phyloP scores from a whole-genome alignment of 345 rosid species.

The Nasturtium officinale region DNA sequence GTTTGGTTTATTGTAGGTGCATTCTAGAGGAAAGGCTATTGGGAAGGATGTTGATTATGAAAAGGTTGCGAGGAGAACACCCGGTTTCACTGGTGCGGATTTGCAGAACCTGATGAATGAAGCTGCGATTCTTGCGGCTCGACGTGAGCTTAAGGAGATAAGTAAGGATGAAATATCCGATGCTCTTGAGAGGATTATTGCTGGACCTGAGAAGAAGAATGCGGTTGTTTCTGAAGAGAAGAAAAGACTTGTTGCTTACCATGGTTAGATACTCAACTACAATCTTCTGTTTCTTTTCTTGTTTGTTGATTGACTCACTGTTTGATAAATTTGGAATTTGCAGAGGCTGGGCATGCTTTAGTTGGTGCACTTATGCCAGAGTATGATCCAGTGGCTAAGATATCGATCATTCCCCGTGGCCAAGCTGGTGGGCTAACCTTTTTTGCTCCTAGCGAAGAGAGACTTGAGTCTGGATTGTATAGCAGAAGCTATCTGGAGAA shows the following conservation, averaged over 20 bases:
- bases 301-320: neutral
- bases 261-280: slow-evolving; percentile 51
- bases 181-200: slow-evolving; percentile 97
- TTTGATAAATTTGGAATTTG: neutral
- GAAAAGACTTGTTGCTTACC: slow-evolving; percentile 90
- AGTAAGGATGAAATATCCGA: slow-evolving; percentile 97
- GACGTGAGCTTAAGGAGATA: slow-evolving; percentile 96
- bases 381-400: slow-evolving; percentile 95
- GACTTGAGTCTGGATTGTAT: slow-evolving; percentile 95
- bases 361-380: slow-evolving; percentile 99
- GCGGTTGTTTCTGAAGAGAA: slow-evolving; percentile 95
- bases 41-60: slow-evolving; percentile 97
- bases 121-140: slow-evolving; percentile 96
- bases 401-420: slow-evolving; percentile 97
- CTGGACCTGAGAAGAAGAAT: slow-evolving; percentile 98
- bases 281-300: neutral
- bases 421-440: slow-evolving; percentile 99
- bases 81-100: slow-evolving; percentile 97
- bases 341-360: slow-evolving; percentile 98
- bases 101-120: slow-evolving; percentile 97
- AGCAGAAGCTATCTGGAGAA: slow-evolving; percentile 97
- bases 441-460: slow-evolving; percentile 95
- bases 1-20: slow-evolving; percentile 59
- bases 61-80: slow-evolving; percentile 91
- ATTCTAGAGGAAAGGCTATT: slow-evolving; percentile 96